A percentile compares a stretch with the other conserved stretches of the same genome.
Conservation (phyloP, 2,329 filamentous ascomycete species). For the Allantophomopsis cytisporea region DNA sequence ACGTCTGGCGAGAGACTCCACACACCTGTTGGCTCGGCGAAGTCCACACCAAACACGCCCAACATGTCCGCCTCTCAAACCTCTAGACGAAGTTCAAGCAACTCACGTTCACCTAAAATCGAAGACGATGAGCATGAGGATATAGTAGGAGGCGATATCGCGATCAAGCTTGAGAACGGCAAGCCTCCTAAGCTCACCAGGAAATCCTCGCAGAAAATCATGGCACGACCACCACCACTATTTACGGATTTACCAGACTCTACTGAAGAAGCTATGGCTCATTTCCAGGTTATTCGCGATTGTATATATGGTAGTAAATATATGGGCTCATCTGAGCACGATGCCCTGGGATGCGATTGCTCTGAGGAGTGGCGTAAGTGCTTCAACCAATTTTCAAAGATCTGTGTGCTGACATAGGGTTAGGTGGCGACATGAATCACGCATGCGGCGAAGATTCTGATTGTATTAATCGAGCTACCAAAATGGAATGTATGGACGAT, state of each 20-base stretch:
- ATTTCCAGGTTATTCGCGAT: slow-evolving; percentile 70
- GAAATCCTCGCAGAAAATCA: slow-evolving; percentile 58
- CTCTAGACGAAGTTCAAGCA: slow-evolving; percentile 10
- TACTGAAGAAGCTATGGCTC: slow-evolving; percentile 59
- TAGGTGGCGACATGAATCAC: slow-evolving; percentile 54
- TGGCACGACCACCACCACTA: slow-evolving; percentile 47
- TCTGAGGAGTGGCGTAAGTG: slow-evolving; percentile 85
- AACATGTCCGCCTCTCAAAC: slow-evolving; percentile 12
- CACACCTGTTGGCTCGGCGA: slow-evolving; percentile 5
- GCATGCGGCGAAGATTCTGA: slow-evolving; percentile 94
- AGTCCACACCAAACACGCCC: slow-evolving; percentile 13
- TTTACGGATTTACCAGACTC: slow-evolving; percentile 67
- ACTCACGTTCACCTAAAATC: slow-evolving; percentile 16
- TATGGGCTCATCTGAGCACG: slow-evolving; percentile 83
- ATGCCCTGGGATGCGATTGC: slow-evolving; percentile 88
- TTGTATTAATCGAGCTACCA: slow-evolving; percentile 96
- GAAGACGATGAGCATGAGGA: slow-evolving; percentile 30
- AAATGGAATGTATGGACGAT: slow-evolving; percentile 81
- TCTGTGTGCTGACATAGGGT: slow-evolving; percentile 16
- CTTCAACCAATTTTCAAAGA: neutral
- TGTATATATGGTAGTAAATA: slow-evolving; percentile 88
- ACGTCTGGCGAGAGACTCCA: neutral
- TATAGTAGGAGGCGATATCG: slow-evolving; percentile 44
- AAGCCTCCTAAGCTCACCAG: slow-evolving; percentile 59
- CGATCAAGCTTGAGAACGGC: slow-evolving; percentile 49